These are phyloP conservation scores for Yamadazyma trypodendri DNA, from an alignment of 1,139 yeast genomes.

Conservation along the genomic window DNA sequence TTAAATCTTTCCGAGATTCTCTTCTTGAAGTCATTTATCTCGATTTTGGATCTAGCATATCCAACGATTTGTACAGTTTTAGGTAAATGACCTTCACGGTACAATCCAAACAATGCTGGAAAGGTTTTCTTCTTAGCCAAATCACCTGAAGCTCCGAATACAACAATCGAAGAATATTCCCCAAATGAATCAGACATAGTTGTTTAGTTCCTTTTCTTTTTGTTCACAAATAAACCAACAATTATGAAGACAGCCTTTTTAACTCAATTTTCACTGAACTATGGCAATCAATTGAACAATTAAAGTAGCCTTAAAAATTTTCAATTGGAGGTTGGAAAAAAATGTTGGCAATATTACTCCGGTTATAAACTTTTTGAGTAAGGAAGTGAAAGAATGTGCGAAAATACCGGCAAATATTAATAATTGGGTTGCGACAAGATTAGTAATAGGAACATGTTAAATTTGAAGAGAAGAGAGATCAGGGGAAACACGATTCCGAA, in stretches of 20 bases:
- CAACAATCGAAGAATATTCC: conserved; percentile 71
- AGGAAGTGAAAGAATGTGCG: background rate
- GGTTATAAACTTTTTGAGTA: conserved; percentile 5
- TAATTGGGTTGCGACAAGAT: background rate
- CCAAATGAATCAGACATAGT: conserved; percentile 39
- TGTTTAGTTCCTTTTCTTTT: background rate
- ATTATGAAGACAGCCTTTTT: background rate
- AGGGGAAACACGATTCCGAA: too few species aligned
- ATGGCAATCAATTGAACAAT: background rate
- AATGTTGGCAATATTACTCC: conserved; percentile 4
- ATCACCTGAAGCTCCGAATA: conserved; percentile 97
- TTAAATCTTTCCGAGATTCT: conserved; percentile 70
- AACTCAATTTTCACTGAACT: background rate
- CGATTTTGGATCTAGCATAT: conserved; percentile 81
- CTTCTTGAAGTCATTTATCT: conserved; percentile 61
- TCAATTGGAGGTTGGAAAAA: conserved; percentile 1
- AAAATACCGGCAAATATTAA: conserved; percentile 1
- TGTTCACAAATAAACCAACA: background rate
- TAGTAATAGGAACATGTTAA: background rate
- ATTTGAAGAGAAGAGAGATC: too few species aligned
- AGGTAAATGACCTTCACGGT: conserved; percentile 78
- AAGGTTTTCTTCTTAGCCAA: conserved; percentile 94
- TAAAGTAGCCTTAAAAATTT: background rate
- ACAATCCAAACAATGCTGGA: conserved; percentile 73
- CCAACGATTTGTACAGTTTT: conserved; percentile 74